These are phyloP conservation scores for Lichina pygmaea DNA, from an alignment of 495 filamentous ascomycete species.

Conservation along the genomic window DNA sequence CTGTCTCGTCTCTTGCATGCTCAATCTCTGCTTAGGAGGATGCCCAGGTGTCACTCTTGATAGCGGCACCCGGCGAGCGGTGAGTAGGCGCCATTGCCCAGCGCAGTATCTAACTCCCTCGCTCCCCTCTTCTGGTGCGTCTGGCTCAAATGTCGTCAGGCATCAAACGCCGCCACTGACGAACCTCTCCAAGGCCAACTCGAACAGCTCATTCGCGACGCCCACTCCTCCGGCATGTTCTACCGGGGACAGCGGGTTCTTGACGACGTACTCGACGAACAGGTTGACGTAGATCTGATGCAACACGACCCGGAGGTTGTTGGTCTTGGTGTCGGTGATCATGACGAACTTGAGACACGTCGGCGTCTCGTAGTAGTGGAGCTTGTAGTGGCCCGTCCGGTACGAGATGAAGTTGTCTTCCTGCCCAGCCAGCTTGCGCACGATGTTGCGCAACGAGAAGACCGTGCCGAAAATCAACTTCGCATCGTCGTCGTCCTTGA, in stretches of 20 bases:
- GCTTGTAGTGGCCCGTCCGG: constrained; percentile 80
- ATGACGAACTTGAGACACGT: constrained; percentile 90
- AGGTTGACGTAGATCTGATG: constrained; percentile 98
- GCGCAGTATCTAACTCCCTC: too few species aligned
- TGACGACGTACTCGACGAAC: constrained; percentile 59
- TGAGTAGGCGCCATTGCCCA: too few species aligned
- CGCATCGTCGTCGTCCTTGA: constrained; percentile 49
- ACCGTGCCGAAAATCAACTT: constrained; percentile 94
- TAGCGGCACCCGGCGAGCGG: too few species aligned
- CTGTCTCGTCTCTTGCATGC: too few species aligned
- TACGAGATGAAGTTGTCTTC: constrained; percentile 68
- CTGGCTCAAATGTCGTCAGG: background rate
- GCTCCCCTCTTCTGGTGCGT: too few species aligned
- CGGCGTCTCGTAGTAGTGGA: constrained; percentile 96
- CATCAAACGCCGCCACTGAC: background rate
- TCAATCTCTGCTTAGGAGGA: too few species aligned
- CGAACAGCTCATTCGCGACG: constrained; percentile 4
- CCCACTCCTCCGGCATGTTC: constrained; percentile 3
- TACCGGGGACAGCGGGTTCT: constrained; percentile 4
- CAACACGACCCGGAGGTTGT: constrained; percentile 73
- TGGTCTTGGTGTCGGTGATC: constrained; percentile 72
- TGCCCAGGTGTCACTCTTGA: too few species aligned
- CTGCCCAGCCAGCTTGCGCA: constrained; percentile 70
- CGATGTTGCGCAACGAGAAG: constrained; percentile 91
- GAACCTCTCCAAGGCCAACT: constrained; percentile 5